These are phyloP conservation scores for Filobasidium wieringae DNA, from an alignment of 768 basidiomycete genomes.

Conservation along the genomic window DNA sequence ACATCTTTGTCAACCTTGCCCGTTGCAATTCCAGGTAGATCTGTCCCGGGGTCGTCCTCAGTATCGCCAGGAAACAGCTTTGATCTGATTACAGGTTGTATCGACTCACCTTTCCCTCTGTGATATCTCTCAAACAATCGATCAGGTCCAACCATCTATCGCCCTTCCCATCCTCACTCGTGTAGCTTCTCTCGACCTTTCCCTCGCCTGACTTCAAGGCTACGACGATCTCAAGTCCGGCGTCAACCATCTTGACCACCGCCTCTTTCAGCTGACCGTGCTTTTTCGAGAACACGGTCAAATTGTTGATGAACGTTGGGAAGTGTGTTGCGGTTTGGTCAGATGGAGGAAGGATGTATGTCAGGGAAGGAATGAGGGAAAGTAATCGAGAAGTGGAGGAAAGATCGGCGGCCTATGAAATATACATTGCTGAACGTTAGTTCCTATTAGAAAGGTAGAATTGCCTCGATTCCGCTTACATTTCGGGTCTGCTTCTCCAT, in stretches of 20 bases:
- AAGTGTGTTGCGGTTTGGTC: slow-evolving; percentile 56
- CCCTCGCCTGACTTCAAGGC: slow-evolving; percentile 50
- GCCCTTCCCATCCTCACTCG: slow-evolving; percentile 1
- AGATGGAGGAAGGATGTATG: slow-evolving; percentile 44
- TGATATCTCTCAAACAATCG: slow-evolving; percentile 76
- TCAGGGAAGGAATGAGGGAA: slow-evolving; percentile 37
- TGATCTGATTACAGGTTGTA: neutral
- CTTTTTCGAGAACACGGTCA: slow-evolving; percentile 76
- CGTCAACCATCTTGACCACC: slow-evolving; percentile 83
- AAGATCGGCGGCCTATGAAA: slow-evolving; percentile 70
- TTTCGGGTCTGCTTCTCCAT: slow-evolving; percentile 96
- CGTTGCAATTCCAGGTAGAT: slow-evolving; percentile 94
- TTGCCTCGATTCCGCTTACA: slow-evolving; percentile 48
- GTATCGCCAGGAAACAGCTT: neutral
- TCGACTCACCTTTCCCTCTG: slow-evolving; percentile 79
- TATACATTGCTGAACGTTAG: neutral
- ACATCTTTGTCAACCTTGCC: slow-evolving; percentile 78
- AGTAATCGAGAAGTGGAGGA: slow-evolving; percentile 79
- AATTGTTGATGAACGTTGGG: slow-evolving; percentile 54
- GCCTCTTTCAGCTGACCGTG: slow-evolving; percentile 91
- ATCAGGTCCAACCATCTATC: slow-evolving; percentile 55
- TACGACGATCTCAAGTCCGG: slow-evolving; percentile 66
- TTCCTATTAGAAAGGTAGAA: neutral
- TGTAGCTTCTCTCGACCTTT: slow-evolving; percentile 18
- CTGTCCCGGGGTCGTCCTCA: slow-evolving; percentile 42